Evolutionary conservation across 2,329 filamentous ascomycete genomes (phyloP).

Genomic region (Arachnomyces sp.): DNA sequence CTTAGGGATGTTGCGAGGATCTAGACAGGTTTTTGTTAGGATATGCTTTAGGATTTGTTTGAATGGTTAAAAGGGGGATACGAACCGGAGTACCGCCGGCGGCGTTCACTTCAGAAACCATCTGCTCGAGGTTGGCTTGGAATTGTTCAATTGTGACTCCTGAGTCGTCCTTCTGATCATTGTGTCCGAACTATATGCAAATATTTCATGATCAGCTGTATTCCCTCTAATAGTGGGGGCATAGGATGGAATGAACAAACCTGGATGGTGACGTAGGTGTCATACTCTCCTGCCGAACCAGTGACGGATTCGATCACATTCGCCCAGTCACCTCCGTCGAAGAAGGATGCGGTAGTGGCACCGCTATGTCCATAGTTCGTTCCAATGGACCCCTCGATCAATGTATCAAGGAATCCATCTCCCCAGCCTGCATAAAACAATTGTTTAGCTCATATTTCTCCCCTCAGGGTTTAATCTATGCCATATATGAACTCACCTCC

Average conservation of each 20-base stretch:
- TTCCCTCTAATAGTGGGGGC: no score
- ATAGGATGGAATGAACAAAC: no score
- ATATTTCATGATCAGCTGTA: no score
- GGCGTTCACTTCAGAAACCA: slow-evolving; percentile 37
- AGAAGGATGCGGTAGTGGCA: slow-evolving; percentile 50
- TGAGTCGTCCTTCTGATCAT: slow-evolving; percentile 49
- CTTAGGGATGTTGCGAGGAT: slow-evolving; percentile 51
- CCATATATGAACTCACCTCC: no score
- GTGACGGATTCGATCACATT: slow-evolving; percentile 39
- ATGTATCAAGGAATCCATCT: slow-evolving; percentile 48
- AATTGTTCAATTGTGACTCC: slow-evolving; percentile 41
- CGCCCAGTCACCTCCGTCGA: slow-evolving; percentile 44
- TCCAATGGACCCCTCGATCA: slow-evolving; percentile 44
- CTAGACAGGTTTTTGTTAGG: no score
- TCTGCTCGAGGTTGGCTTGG: slow-evolving; percentile 43
- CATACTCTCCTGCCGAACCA: slow-evolving; percentile 30
- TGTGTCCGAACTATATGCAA: slow-evolving; percentile 52
- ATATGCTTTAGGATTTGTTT: no score
- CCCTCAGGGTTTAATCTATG: no score
- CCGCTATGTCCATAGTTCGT: slow-evolving; percentile 52
- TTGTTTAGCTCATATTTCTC: no score
- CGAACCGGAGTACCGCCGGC: slow-evolving; percentile 37
- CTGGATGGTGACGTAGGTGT: slow-evolving; percentile 47
- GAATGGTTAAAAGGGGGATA: no score
- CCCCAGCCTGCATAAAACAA: slow-evolving; percentile 43